These are phyloP conservation scores for Castanopsis chinensis DNA, from an alignment of 306 rosid species.

Conservation along the genomic window DNA sequence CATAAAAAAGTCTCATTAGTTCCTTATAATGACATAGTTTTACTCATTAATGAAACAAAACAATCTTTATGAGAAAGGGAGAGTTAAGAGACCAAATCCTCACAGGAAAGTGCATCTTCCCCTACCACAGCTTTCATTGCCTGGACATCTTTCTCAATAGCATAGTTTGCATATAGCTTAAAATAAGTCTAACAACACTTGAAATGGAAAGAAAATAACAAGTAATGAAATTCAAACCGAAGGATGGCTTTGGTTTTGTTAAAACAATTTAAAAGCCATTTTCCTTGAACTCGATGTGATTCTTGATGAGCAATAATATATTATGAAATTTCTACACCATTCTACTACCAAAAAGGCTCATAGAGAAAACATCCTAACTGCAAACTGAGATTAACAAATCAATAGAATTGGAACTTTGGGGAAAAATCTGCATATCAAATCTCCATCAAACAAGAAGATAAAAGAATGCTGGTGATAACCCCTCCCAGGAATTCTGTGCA, in stretches of 20 bases:
- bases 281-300: conserved; percentile 1
- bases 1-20: conserved; percentile 9
- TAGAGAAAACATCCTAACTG: background rate
- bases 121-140: conserved; percentile 99
- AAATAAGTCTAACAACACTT: conserved; percentile 4
- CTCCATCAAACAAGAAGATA: background rate
- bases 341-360: background rate
- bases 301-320: background rate
- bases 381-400: background rate
- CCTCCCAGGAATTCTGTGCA: conserved; percentile 55
- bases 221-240: conserved; percentile 49
- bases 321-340: background rate
- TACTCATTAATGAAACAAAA: conserved; percentile 1
- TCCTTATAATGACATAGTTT: background rate
- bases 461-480: conserved; percentile 16
- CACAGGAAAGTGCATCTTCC: conserved; percentile 99
- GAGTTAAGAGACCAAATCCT: conserved; percentile 71
- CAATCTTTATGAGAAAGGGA: background rate
- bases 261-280: conserved; percentile 9
- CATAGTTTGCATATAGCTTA: conserved; percentile 98
- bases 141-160: conserved; percentile 98
- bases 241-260: conserved; percentile 48
- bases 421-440: background rate
- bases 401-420: background rate
- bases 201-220: conserved; percentile 6